Evolutionary conservation across 805 yeast genomes (phyloP).

Genomic region (Maudiozyma barnettii): DNA sequence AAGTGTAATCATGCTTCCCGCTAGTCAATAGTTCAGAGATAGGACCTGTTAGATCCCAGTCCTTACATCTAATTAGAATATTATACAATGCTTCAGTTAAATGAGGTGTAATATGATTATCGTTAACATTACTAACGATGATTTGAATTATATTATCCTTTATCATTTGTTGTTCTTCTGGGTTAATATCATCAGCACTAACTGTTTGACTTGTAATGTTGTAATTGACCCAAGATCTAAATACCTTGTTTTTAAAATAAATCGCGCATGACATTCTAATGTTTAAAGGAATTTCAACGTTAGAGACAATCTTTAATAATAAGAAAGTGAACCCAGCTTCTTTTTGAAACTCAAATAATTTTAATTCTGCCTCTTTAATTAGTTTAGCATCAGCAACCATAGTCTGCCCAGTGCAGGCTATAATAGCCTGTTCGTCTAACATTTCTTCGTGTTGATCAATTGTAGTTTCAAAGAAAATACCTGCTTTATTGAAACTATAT

Average conservation of each 20-base stretch:
- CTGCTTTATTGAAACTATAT: not conserved
- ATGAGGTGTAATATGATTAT: constrained; percentile 42
- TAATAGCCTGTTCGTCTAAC: constrained; percentile 40
- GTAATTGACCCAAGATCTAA: constrained; percentile 54
- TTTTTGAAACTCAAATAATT: constrained; percentile 41
- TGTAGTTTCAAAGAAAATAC: not conserved
- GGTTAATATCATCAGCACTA: constrained; percentile 17
- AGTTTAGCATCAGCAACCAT: constrained; percentile 41
- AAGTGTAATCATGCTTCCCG: constrained; percentile 32
- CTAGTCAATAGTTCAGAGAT: constrained; percentile 31
- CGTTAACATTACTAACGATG: constrained; percentile 35
- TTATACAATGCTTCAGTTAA: constrained; percentile 47
- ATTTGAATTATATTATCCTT: constrained; percentile 46
- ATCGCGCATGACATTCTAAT: constrained; percentile 56
- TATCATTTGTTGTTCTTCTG: constrained; percentile 46
- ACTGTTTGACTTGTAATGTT: constrained; percentile 24
- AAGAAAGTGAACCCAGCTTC: constrained; percentile 51
- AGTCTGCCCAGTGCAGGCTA: constrained; percentile 44
- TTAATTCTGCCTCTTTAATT: constrained; percentile 46
- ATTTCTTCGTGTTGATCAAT: constrained; percentile 6
- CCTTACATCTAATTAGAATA: constrained; percentile 39
- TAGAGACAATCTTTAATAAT: constrained; percentile 41
- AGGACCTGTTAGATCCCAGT: constrained; percentile 29
- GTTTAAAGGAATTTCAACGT: constrained; percentile 33
- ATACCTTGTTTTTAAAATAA: constrained; percentile 56